Conservation (phyloP, 495 filamentous ascomycete genomes). For the Darksidea phi region DNA sequence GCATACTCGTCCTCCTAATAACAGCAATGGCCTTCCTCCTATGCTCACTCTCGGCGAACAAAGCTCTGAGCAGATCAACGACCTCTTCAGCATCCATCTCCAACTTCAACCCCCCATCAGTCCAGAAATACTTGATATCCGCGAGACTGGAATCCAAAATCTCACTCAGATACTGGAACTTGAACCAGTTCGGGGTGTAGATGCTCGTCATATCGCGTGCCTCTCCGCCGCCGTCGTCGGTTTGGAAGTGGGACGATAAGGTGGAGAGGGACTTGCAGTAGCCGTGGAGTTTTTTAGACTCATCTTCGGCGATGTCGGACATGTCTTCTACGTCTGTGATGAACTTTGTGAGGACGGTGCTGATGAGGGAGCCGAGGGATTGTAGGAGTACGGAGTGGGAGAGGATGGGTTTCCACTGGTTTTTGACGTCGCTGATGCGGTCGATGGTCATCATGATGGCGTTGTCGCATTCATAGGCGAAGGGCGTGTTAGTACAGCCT, state of each 20-base stretch:
- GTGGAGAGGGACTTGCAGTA: conserved; percentile 70
- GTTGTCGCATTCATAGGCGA: conserved; percentile 63
- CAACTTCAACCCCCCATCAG: conserved; percentile 76
- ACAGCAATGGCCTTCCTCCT: conserved; percentile 74
- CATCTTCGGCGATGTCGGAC: conserved; percentile 78
- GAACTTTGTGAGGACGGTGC: conserved; percentile 76
- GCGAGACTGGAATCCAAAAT: conserved; percentile 85
- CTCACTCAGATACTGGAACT: conserved; percentile 83
- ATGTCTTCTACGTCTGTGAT: conserved; percentile 85
- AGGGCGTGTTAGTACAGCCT: conserved; percentile 61
- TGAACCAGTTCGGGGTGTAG: conserved; percentile 81
- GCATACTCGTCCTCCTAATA: conserved; percentile 52
- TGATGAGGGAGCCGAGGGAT: conserved; percentile 76
- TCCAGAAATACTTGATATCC: conserved; percentile 86
- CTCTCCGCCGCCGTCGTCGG: conserved; percentile 46
- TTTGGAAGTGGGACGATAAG: conserved; percentile 74
- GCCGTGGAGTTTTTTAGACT: conserved; percentile 73
- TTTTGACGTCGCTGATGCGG: conserved; percentile 66
- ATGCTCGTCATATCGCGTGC: conserved; percentile 60
- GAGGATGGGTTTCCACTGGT: conserved; percentile 76
- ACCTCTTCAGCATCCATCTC: conserved; percentile 84
- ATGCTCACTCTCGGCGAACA: conserved; percentile 86
- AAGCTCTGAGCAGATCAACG: conserved; percentile 77
- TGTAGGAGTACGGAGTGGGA: conserved; percentile 80
- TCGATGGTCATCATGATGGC: conserved; percentile 68